phyloP scores from a whole-genome alignment of 495 filamentous ascomycete genomes.

The Monascus purpureus region DNA sequence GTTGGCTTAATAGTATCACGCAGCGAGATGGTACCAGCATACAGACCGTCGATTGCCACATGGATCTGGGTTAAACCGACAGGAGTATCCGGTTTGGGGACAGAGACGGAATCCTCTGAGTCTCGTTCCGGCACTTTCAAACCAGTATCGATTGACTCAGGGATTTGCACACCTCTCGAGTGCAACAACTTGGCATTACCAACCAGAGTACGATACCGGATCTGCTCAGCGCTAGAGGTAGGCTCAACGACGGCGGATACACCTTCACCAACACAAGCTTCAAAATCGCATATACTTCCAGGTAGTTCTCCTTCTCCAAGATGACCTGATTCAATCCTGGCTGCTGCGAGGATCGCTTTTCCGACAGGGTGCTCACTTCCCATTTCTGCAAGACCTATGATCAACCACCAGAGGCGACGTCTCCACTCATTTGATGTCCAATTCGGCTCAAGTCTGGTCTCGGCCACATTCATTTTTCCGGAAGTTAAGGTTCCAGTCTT shows the following conservation, averaged over 20 bases:
- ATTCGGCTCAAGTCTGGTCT: slow-evolving; percentile 44
- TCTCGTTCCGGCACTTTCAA: slow-evolving; percentile 9
- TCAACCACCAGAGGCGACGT: slow-evolving; percentile 77
- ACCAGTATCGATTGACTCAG: slow-evolving; percentile 42
- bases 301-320: slow-evolving; percentile 60
- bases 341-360: slow-evolving; percentile 60
- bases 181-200: slow-evolving; percentile 69
- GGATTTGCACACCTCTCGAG: slow-evolving; percentile 52
- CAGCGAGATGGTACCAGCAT: slow-evolving; percentile 69
- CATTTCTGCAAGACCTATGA: slow-evolving; percentile 86
- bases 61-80: slow-evolving; percentile 80
- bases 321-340: slow-evolving; percentile 59
- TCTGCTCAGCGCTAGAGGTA: slow-evolving; percentile 44
- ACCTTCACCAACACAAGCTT: slow-evolving; percentile 71
- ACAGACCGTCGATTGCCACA: slow-evolving; percentile 68
- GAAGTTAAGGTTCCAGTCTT: slow-evolving; percentile 95
- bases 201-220: slow-evolving; percentile 63
- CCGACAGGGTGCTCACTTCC: slow-evolving; percentile 92
- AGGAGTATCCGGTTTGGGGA: slow-evolving; percentile 16
- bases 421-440: slow-evolving; percentile 60
- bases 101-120: slow-evolving; percentile 5
- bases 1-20: slow-evolving; percentile 82
- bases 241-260: slow-evolving; percentile 75
- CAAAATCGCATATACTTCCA: slow-evolving; percentile 73
- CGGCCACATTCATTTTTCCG: slow-evolving; percentile 84